Conservation (phyloP, 2,329 filamentous ascomycete genomes). For the Endocalyx cinctus region DNA sequence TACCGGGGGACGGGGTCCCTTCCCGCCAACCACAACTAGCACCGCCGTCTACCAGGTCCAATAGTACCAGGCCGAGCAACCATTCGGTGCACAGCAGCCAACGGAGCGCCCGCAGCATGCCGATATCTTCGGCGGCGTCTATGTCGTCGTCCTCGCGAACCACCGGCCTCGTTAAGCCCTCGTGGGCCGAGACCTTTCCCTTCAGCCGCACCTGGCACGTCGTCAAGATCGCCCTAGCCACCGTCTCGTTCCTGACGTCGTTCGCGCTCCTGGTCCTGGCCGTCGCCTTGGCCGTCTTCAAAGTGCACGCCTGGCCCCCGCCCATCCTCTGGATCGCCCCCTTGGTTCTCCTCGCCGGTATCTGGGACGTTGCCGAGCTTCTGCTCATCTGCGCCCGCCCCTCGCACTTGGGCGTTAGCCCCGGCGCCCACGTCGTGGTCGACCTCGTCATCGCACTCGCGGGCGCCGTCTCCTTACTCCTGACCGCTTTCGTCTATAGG, state of each 20-base stretch:
- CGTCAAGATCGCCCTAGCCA: background rate
- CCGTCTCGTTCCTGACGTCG: background rate
- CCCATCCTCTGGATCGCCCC: background rate
- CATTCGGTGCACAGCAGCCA: background rate
- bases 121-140: background rate
- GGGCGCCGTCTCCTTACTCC: background rate
- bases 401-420: background rate
- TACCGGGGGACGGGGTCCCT: too few relatives aligned
- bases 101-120: background rate
- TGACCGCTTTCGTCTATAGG: background rate
- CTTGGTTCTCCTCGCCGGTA: background rate
- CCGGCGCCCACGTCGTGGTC: background rate
- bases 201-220: background rate
- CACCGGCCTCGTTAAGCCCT: background rate
- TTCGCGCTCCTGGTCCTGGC: background rate
- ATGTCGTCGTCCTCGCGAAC: background rate
- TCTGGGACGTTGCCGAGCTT: background rate
- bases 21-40: too few relatives aligned
- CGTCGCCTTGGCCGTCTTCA: background rate
- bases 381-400: background rate
- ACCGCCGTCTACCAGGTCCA: too few relatives aligned
- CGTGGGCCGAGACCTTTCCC: background rate
- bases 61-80: background rate
- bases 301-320: too few relatives aligned
- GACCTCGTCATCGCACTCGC: background rate